Evolutionary conservation across 1,284 basidiomycete genomes (phyloP), one percentile per base, ranked within the genome.

Genomic region (Trichosporon ovoides): DNA sequence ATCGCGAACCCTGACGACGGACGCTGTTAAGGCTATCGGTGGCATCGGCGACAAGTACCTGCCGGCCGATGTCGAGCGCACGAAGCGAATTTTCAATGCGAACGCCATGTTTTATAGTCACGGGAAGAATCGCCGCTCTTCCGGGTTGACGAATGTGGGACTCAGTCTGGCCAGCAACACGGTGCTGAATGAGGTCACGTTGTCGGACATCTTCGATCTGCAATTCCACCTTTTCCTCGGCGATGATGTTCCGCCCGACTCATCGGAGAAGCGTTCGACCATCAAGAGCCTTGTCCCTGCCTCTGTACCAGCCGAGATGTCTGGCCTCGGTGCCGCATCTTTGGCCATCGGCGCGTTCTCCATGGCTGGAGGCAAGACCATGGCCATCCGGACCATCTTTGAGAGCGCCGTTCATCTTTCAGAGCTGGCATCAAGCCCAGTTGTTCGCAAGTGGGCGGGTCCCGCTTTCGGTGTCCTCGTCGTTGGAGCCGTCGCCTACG

Each of bases 191-290:
- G 73, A 79, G 18, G 77, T 79, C 22, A 72, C 74, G 24, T 59
- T 81, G 69, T 81, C 88, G 63, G 95, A 98, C 75, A 77, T 98
- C 46, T 89, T 97, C 73, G 95, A 98, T 72, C 81, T 91, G 38
- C 86, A 88, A 57, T 86, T 95, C 73, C 85, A 89, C 67, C 81
- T 92, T 68, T 83, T 74, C 63, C 56, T 72, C 35, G 66, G 70
- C 52, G 68, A 72, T 46, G 58, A 66, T 72, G 67, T 84, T 1
- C 84, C 86, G 70, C 53, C 59, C 16, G 55, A 62, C 20, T 35
- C 57, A 22, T 37, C 62, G 0, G 58, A 59, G 33, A 57, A 54
- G 33, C 55, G 62, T 1, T 62, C 68, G 3, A 24, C 61, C 2
- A 55, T 62, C 14, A 61, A 63, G 18, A 72, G 71, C 20, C 64